These are phyloP conservation scores for Helichrysum umbraculigerum DNA, from an alignment of 129 eudicot genomes.

Conservation along the genomic window DNA sequence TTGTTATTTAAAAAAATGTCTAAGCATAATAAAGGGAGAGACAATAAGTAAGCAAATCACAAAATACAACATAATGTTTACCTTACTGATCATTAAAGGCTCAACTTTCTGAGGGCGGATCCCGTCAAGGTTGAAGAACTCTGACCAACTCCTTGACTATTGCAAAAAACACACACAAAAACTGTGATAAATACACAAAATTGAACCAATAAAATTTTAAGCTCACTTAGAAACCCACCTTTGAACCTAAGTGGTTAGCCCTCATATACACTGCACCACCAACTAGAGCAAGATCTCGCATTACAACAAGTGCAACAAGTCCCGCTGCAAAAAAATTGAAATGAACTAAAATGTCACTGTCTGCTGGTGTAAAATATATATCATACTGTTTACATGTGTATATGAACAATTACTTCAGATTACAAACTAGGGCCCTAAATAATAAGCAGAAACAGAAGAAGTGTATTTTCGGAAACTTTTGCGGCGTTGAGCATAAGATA, in stretches of 20 bases:
- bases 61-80: conserved; percentile 21
- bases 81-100: conserved; percentile 92
- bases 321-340: conserved; percentile 62
- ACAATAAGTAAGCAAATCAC: not conserved
- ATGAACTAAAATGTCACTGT: not conserved
- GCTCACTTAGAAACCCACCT: conserved; percentile 42
- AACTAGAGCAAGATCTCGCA: conserved; percentile 85
- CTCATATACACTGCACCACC: conserved; percentile 92
- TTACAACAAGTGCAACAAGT: conserved; percentile 79
- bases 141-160: conserved; percentile 74
- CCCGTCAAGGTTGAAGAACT: conserved; percentile 89
- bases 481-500: not conserved
- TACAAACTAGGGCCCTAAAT: not conserved
- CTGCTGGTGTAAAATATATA: not conserved
- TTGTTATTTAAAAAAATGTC: too few relatives aligned
- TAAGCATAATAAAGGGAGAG: too few relatives aligned
- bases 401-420: too few relatives aligned
- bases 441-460: not conserved
- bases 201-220: not conserved
- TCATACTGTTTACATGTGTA: not conserved
- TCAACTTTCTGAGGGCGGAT: conserved; percentile 74
- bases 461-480: not conserved
- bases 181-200: conserved; percentile 4
- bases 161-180: conserved; percentile 14
- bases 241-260: conserved; percentile 68